Conservation (phyloP, 768 basidiomycete species). For the Mycena alexandri region DNA sequence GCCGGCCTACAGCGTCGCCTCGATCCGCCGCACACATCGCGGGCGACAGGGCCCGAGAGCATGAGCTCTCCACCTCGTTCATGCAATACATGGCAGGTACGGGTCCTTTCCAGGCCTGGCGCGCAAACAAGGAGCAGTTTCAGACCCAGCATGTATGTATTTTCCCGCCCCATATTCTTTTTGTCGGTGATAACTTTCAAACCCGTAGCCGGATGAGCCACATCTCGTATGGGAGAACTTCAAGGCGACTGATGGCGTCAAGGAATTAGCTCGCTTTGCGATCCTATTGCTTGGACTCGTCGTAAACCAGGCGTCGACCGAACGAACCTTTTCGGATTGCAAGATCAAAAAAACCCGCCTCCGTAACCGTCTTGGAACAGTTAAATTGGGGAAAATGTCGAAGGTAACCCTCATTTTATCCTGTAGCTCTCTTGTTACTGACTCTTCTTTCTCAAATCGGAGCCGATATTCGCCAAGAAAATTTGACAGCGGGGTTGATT, state of each 20-base stretch:
- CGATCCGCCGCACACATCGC: too few relatives aligned
- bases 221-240: slow-evolving; percentile 39
- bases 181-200: too few relatives aligned
- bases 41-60: too few relatives aligned
- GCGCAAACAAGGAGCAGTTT: slow-evolving; percentile 1
- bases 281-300: slow-evolving; percentile 40
- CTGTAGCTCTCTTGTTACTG: not conserved
- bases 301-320: slow-evolving; percentile 42
- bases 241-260: not conserved
- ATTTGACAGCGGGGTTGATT: slow-evolving; percentile 1
- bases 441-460: not conserved
- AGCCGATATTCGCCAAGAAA: not conserved
- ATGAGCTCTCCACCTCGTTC: too few relatives aligned
- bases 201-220: slow-evolving; percentile 40
- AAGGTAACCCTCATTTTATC: not conserved
- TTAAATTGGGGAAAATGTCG: slow-evolving; percentile 24
- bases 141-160: not conserved
- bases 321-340: slow-evolving; percentile 44
- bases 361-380: slow-evolving; percentile 39
- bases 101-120: not conserved
- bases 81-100: not conserved
- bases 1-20: not conserved
- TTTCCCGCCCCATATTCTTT: not conserved
- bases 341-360: slow-evolving; percentile 46
- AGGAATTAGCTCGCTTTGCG: slow-evolving; percentile 42